phyloP scores from a whole-genome alignment of 108 stramenopile genomes.

The Chaetoceros tenuissimus region DNA sequence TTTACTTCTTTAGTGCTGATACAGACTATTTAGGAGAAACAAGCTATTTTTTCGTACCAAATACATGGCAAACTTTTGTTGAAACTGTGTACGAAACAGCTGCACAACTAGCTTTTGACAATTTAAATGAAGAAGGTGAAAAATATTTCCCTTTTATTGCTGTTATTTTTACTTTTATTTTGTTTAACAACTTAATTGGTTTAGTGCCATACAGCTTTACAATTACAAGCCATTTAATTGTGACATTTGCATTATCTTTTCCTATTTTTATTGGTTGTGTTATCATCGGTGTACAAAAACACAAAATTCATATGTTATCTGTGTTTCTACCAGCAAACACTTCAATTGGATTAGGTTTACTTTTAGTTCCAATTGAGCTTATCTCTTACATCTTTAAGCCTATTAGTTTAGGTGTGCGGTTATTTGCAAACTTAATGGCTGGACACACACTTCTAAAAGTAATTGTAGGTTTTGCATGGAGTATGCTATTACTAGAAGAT shows the following conservation, averaged over 20 bases:
- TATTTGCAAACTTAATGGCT: neutral
- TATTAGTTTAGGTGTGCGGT: neutral
- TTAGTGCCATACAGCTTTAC: neutral
- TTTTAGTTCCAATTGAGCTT: neutral
- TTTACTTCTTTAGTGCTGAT: neutral
- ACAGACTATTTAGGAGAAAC: neutral
- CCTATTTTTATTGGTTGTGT: neutral
- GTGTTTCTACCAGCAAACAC: neutral
- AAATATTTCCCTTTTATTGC: neutral
- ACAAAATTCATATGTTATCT: neutral
- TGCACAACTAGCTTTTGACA: neutral
- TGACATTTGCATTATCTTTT: neutral
- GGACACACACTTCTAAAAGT: neutral
- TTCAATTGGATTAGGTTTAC: neutral
- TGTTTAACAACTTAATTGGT: neutral
- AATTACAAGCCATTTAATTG: neutral
- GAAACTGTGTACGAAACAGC: neutral
- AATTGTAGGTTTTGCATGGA: neutral
- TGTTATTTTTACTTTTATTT: neutral
- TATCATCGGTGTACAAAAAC: neutral
- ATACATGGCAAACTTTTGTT: neutral
- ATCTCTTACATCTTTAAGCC: neutral
- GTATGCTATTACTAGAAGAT: neutral
- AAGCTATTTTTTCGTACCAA: neutral
- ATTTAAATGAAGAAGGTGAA: neutral